These are phyloP conservation scores for Backusella psychrophila DNA, from an alignment of 192 early-diverging fungal species.

Conservation along the genomic window DNA sequence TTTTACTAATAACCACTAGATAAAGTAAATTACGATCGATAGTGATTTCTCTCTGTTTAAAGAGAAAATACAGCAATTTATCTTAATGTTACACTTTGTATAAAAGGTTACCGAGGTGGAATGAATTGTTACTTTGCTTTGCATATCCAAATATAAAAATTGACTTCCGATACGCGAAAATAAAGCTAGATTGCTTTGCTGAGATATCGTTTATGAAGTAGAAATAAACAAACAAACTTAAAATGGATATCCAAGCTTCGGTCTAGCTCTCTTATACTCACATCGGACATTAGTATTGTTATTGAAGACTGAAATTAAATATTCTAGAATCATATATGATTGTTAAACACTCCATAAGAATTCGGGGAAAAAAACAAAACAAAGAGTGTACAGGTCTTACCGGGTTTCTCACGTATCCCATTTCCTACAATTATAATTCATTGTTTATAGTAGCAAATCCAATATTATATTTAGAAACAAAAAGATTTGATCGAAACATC, in stretches of 20 bases:
- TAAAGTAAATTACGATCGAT: no score
- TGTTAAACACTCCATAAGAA: not conserved
- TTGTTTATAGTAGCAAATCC: not conserved
- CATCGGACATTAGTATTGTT: not conserved
- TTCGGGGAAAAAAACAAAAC: no score
- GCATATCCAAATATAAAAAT: not conserved
- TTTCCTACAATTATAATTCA: not conserved
- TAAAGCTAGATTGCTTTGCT: not conserved
- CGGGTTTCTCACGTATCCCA: not conserved
- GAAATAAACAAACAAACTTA: not conserved
- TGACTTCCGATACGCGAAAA: not conserved
- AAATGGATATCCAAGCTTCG: not conserved
- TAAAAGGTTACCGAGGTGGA: not conserved
- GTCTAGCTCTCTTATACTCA: not conserved
- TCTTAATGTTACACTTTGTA: not conserved
- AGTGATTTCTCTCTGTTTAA: no score
- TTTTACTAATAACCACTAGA: no score
- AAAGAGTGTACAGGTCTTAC: not conserved
- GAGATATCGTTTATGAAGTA: not conserved
- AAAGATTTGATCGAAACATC: not conserved
- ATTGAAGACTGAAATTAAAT: not conserved
- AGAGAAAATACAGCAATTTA: no score
- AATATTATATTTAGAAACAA: not conserved
- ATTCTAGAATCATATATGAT: not conserved
- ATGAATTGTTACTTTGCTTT: not conserved